Conservation (phyloP, 75 land plant species). For the Picea glauca region DNA sequence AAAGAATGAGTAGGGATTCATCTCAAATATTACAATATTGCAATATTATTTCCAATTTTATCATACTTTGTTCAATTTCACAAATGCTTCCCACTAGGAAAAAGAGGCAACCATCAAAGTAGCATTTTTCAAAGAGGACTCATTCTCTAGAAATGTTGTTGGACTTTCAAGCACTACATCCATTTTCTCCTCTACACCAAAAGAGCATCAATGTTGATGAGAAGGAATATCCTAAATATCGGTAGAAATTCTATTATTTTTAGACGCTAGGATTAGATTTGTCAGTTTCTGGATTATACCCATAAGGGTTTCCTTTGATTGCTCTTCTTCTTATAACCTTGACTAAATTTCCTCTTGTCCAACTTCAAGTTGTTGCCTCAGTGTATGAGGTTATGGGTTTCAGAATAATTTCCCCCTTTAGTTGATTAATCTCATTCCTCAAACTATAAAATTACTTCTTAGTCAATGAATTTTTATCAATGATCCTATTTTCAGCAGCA, state of each 20-base stretch:
- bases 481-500: constrained; percentile 79
- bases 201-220: constrained; percentile 47
- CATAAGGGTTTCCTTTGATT: no score
- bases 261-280: constrained; percentile 14
- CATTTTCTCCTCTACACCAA: constrained; percentile 56
- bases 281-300: no score
- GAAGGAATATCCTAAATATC: constrained; percentile 27
- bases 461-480: constrained; percentile 95
- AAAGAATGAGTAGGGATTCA: neutral
- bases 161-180: neutral
- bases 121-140: no score
- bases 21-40: neutral
- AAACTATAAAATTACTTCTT: constrained; percentile 51
- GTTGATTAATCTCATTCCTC: no score
- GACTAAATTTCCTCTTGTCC: no score
- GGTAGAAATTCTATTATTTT: constrained; percentile 59
- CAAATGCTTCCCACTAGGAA: neutral
- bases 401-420: no score
- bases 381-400: no score
- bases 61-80: neutral
- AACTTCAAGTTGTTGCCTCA: no score
- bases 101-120: neutral
- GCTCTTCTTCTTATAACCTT: no score
- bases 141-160: neutral
- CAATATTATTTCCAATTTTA: neutral